Conservation (phyloP, 441 rosid genomes). For the Euphorbia schlechtendalii region DNA sequence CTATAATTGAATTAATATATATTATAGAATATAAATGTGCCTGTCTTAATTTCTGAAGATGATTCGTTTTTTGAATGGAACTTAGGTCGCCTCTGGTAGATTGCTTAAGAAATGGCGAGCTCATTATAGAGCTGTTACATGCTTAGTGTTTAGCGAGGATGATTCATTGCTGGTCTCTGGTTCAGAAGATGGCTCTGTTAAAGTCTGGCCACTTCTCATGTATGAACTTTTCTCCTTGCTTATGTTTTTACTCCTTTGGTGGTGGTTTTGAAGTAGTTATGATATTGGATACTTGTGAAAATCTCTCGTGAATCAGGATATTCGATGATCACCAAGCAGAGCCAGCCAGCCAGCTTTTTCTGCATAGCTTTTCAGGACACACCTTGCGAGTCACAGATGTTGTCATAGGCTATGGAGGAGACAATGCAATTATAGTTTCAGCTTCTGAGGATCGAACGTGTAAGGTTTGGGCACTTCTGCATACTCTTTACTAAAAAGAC, state of each 20-base stretch:
- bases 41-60: background rate
- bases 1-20: too few relatives aligned
- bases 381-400: constrained; percentile 59
- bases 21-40: background rate
- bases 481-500: too few relatives aligned
- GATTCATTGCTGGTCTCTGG: constrained; percentile 74
- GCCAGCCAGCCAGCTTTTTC: constrained; percentile 53
- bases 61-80: background rate
- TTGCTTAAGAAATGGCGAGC: constrained; percentile 80
- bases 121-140: constrained; percentile 68
- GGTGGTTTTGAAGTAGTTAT: background rate
- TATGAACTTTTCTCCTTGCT: constrained; percentile 20
- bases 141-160: constrained; percentile 73
- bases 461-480: too few relatives aligned
- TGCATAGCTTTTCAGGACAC: constrained; percentile 58
- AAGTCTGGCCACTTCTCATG: constrained; percentile 83
- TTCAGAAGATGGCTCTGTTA: constrained; percentile 67
- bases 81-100: constrained; percentile 80
- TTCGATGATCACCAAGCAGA: constrained; percentile 62
- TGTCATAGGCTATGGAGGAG: constrained; percentile 64
- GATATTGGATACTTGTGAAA: background rate
- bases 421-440: constrained; percentile 56
- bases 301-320: constrained; percentile 40
- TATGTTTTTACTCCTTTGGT: background rate
- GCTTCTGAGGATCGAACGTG: constrained; percentile 84